Evolutionary conservation across 345 rosid genomes (phyloP).

Genomic region (Odontarrhena argentea): DNA sequence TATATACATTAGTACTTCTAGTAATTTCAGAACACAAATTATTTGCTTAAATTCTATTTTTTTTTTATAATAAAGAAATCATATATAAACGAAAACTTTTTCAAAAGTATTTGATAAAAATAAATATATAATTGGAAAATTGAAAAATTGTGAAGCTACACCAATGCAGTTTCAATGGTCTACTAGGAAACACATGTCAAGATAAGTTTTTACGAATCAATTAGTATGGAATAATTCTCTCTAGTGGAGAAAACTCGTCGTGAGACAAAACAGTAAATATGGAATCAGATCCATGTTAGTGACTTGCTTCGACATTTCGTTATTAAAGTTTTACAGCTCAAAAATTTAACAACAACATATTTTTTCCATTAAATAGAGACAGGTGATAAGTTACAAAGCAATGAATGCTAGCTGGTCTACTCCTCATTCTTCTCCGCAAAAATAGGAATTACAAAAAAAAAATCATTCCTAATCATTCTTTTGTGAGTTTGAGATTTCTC

Average conservation of each 20-base stretch:
- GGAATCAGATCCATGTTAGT: conserved; percentile 36
- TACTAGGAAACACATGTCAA: conserved; percentile 16
- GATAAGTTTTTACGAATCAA: conserved; percentile 22
- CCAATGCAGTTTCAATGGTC: conserved; percentile 23
- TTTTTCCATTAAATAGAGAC: conserved; percentile 22
- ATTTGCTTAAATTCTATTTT: too few species aligned
- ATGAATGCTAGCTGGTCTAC: conserved; percentile 33
- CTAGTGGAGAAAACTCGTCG: conserved; percentile 34
- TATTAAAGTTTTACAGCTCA: background rate
- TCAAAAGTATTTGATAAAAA: too few species aligned
- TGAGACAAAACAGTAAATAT: conserved; percentile 21
- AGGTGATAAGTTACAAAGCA: conserved; percentile 28
- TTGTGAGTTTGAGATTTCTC: conserved; percentile 25
- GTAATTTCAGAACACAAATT: too few species aligned
- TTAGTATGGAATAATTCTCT: conserved; percentile 18
- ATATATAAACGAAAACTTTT: too few species aligned
- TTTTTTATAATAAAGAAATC: too few species aligned
- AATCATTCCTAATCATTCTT: background rate
- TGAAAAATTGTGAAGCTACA: background rate
- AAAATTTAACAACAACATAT: background rate
- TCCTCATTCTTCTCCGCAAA: conserved; percentile 38
- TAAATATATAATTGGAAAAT: too few species aligned
- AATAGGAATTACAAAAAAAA: conserved; percentile 22
- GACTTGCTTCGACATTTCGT: conserved; percentile 14
- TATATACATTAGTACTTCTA: too few species aligned